Conservation (phyloP, 148 eudicot species). For the Oxyria digyna region DNA sequence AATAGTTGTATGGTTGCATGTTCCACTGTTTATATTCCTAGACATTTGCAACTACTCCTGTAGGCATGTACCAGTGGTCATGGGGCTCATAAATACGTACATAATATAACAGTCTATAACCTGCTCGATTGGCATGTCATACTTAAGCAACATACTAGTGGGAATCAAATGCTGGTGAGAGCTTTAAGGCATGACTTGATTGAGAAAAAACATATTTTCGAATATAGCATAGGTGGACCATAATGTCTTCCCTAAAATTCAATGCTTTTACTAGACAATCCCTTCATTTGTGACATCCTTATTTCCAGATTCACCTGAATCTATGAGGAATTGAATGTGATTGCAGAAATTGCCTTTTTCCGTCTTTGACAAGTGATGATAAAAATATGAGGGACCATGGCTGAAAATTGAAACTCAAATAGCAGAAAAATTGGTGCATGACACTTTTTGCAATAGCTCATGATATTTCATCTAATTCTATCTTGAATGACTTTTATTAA, state of each 20-base stretch:
- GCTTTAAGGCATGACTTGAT: neutral
- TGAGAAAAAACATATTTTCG: too few relatives aligned
- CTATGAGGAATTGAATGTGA: neutral
- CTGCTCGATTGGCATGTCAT: neutral
- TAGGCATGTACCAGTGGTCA: neutral
- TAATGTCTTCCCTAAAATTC: neutral
- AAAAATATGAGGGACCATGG: neutral
- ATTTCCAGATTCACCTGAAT: neutral
- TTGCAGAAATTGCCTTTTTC: neutral
- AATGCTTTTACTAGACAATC: neutral
- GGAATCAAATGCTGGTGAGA: neutral
- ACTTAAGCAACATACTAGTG: neutral
- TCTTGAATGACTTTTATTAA: neutral
- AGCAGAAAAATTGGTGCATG: neutral
- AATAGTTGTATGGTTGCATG: neutral
- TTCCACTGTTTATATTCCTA: neutral
- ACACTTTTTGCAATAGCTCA: neutral
- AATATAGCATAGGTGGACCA: neutral
- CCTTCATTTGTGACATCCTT: neutral
- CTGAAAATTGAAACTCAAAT: neutral
- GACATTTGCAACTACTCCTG: neutral
- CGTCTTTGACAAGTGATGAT: neutral
- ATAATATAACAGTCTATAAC: too few relatives aligned
- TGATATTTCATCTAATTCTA: constrained; percentile 1
- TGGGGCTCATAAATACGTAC: too few relatives aligned